phyloP scores from a whole-genome alignment of 805 yeast genomes.

The Saccharomycopsis amapae region DNA sequence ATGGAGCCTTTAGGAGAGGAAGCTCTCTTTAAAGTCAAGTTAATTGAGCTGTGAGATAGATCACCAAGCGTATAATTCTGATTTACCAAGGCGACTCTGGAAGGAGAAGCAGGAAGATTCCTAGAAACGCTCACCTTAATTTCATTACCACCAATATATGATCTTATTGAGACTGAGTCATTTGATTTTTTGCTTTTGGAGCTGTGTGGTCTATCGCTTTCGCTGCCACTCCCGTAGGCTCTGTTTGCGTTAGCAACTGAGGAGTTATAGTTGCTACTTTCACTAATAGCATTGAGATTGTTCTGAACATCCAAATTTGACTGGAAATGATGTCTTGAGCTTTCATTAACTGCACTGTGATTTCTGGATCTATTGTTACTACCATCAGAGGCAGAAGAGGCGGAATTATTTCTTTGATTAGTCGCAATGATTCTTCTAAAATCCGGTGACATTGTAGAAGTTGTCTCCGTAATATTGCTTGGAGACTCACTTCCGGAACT shows the following conservation, averaged over 20 bases:
- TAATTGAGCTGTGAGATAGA: slow-evolving; percentile 12
- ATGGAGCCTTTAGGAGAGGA: slow-evolving; percentile 16
- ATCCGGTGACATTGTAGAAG: background rate
- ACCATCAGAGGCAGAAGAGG: slow-evolving; percentile 1
- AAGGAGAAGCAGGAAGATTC: slow-evolving; percentile 3
- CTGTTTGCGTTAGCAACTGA: background rate
- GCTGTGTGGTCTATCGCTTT: background rate
- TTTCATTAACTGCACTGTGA: background rate
- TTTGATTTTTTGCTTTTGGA: slow-evolving; percentile 7
- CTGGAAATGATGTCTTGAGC: too few relatives aligned
- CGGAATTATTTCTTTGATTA: background rate
- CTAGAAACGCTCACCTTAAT: slow-evolving; percentile 10
- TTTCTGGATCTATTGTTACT: background rate
- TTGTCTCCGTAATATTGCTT: background rate
- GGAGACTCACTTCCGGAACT: slow-evolving; percentile 1
- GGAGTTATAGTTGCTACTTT: background rate
- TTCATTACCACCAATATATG: slow-evolving; percentile 16
- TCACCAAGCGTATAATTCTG: slow-evolving; percentile 9
- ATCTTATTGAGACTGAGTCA: slow-evolving; percentile 16
- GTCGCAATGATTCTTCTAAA: background rate
- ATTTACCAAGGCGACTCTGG: background rate
- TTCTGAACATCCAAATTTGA: background rate
- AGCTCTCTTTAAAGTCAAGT: slow-evolving; percentile 4
- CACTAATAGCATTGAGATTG: slow-evolving; percentile 4
- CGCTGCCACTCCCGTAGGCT: background rate